phyloP scores from a whole-genome alignment of 2,329 filamentous ascomycete species.

The Monosporascus cannonballus region DNA sequence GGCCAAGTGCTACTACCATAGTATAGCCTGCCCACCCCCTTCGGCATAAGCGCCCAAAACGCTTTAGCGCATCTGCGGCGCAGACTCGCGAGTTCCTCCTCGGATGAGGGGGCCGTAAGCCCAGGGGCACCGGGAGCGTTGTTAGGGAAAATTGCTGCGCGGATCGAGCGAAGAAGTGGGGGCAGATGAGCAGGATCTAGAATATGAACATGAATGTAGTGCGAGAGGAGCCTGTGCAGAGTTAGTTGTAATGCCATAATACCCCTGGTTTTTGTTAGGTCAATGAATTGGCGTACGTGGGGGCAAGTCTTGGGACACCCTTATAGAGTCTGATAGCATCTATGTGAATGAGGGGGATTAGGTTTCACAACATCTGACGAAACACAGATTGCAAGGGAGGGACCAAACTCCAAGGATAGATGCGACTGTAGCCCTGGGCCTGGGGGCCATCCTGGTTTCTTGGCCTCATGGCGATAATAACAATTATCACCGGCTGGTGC shows the following conservation, averaged over 20 bases:
- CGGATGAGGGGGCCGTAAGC: slow-evolving; percentile 52
- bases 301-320: slow-evolving; percentile 14
- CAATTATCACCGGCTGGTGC: slow-evolving; percentile 8
- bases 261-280: neutral
- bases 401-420: slow-evolving; percentile 7
- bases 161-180: slow-evolving; percentile 61
- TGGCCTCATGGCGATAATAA: slow-evolving; percentile 9
- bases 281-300: slow-evolving; percentile 15
- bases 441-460: slow-evolving; percentile 8
- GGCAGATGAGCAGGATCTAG: slow-evolving; percentile 61
- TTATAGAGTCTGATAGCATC: slow-evolving; percentile 4
- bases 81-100: slow-evolving; percentile 55
- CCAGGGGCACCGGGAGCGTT: slow-evolving; percentile 65
- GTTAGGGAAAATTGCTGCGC: slow-evolving; percentile 79
- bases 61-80: slow-evolving; percentile 61
- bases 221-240: slow-evolving; percentile 48
- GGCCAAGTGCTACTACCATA: slow-evolving; percentile 33
- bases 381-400: slow-evolving; percentile 7
- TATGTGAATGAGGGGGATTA: slow-evolving; percentile 9
- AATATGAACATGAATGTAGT: slow-evolving; percentile 49
- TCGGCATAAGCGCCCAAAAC: slow-evolving; percentile 43
- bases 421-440: neutral
- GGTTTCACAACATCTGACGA: slow-evolving; percentile 10
- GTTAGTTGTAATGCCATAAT: slow-evolving; percentile 16
- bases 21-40: slow-evolving; percentile 42